Percentiles rank a stretch among this genome's conserved stretches.
Evolutionary conservation across 306 rosid species (phyloP).

Genomic region (Senna siamea): DNA sequence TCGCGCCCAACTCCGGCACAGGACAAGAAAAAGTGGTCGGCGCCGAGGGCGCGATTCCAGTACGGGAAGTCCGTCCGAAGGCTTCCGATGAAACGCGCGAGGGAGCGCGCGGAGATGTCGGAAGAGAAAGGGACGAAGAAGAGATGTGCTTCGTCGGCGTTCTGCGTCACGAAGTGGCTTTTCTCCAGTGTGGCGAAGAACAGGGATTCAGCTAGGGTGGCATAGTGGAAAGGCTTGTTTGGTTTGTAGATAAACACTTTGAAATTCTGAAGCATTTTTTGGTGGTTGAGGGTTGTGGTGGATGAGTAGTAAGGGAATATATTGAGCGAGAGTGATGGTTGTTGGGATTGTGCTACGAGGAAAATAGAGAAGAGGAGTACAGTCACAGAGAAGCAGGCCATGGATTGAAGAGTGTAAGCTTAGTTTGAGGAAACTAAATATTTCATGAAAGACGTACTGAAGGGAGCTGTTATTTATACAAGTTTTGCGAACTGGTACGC

Average conservation of each 20-base stretch:
- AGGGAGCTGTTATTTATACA: not conserved
- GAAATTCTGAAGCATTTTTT: constrained; percentile 58
- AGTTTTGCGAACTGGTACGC: not conserved
- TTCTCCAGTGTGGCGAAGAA: constrained; percentile 56
- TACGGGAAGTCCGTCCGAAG: constrained; percentile 50
- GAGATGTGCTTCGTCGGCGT: constrained; percentile 62
- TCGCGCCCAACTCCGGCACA: constrained; percentile 41
- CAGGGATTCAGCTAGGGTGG: constrained; percentile 43
- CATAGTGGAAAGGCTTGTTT: constrained; percentile 39
- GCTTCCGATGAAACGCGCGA: constrained; percentile 49
- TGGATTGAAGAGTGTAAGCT: not conserved
- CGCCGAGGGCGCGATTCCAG: constrained; percentile 89
- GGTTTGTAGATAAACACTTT: constrained; percentile 62
- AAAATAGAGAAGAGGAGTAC: constrained; percentile 31
- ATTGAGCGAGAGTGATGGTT: constrained; percentile 6
- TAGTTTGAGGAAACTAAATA: not conserved
- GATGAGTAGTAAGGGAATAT: constrained; percentile 57
- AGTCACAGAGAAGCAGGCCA: not conserved
- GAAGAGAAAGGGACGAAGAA: constrained; percentile 68
- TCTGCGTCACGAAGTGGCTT: constrained; percentile 50
- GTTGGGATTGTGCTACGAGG: constrained; percentile 30
- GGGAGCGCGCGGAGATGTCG: constrained; percentile 47
- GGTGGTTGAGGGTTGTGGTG: constrained; percentile 46
- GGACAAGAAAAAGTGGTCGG: constrained; percentile 76
- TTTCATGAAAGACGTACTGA: not conserved